Evolutionary conservation across 345 rosid genomes (phyloP).

Genomic region (Camelina hispida): DNA sequence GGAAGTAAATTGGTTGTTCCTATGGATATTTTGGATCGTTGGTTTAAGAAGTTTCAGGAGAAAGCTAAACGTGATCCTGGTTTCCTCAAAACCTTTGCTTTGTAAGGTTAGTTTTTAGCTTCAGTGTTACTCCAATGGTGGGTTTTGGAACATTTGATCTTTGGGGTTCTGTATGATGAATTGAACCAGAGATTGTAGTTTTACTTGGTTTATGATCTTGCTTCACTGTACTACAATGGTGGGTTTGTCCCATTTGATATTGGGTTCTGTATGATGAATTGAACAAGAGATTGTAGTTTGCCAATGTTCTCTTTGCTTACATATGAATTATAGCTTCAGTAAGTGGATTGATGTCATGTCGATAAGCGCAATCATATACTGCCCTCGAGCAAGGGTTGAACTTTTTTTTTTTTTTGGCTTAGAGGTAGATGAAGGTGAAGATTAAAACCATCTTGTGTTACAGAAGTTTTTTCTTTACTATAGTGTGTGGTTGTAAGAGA

Average conservation of each 20-base stretch:
- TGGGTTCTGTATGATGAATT: no score
- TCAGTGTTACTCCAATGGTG: background rate
- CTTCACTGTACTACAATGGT: no score
- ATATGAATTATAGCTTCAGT: background rate
- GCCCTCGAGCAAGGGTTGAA: background rate
- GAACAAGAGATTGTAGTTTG: no score
- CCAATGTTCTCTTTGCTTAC: background rate
- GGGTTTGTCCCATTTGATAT: no score
- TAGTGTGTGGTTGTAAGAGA: background rate
- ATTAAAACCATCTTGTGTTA: background rate
- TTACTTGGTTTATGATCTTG: background rate
- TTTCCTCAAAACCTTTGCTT: slow-evolving; percentile 74
- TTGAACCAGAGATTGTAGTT: slow-evolving; percentile 4
- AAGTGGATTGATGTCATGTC: background rate
- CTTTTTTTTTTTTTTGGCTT: background rate
- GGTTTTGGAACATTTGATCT: background rate
- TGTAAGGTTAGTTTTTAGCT: slow-evolving; percentile 43
- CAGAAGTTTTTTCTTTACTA: background rate
- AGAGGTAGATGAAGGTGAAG: background rate
- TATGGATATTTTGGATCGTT: slow-evolving; percentile 91
- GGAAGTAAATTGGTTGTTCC: slow-evolving; percentile 89
- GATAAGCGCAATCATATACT: background rate
- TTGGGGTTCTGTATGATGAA: background rate
- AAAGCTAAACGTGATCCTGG: slow-evolving; percentile 89
- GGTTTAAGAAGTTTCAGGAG: slow-evolving; percentile 98